Evolutionary conservation across 768 basidiomycete genomes (phyloP).

Genomic region (Lactarius tabidus): DNA sequence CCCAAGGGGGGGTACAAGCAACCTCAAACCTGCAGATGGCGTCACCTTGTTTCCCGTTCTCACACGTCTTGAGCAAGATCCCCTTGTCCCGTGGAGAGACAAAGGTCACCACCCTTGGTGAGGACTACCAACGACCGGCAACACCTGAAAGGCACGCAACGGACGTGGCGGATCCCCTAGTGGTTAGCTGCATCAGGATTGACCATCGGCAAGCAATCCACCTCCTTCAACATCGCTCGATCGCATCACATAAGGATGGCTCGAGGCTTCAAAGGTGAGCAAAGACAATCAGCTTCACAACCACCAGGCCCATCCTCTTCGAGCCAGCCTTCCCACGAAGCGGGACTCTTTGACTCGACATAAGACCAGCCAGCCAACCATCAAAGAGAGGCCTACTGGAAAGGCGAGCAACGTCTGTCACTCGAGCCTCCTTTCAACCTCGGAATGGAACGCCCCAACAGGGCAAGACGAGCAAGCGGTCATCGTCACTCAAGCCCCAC

Average conservation of each 20-base stretch:
- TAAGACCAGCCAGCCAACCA: slow-evolving; percentile 10
- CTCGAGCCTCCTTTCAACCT: slow-evolving; percentile 15
- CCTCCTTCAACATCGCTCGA: slow-evolving; percentile 30
- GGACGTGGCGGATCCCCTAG: slow-evolving; percentile 32
- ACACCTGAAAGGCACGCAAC: neutral
- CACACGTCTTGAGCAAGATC: slow-evolving; percentile 34
- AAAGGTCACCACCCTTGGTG: slow-evolving; percentile 33
- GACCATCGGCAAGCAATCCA: slow-evolving; percentile 39
- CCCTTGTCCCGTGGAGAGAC: slow-evolving; percentile 30
- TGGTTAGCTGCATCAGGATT: slow-evolving; percentile 35
- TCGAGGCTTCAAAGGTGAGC: slow-evolving; percentile 19
- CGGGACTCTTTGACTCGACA: slow-evolving; percentile 11
- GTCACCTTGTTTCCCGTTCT: too few relatives aligned
- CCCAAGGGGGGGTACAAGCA: too few relatives aligned
- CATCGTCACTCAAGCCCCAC: too few relatives aligned
- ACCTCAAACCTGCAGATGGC: too few relatives aligned
- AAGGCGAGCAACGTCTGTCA: neutral
- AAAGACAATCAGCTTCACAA: neutral
- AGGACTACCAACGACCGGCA: slow-evolving; percentile 25
- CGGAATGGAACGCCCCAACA: too few relatives aligned
- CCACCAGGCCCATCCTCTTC: slow-evolving; percentile 21
- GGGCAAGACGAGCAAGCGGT: too few relatives aligned
- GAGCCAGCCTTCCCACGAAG: slow-evolving; percentile 22
- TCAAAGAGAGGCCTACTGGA: slow-evolving; percentile 11
- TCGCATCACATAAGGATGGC: slow-evolving; percentile 25